Base-by-base conservation (phyloP, 2,329 filamentous ascomycete genomes). In the Apiospora malaysiana region DNA sequence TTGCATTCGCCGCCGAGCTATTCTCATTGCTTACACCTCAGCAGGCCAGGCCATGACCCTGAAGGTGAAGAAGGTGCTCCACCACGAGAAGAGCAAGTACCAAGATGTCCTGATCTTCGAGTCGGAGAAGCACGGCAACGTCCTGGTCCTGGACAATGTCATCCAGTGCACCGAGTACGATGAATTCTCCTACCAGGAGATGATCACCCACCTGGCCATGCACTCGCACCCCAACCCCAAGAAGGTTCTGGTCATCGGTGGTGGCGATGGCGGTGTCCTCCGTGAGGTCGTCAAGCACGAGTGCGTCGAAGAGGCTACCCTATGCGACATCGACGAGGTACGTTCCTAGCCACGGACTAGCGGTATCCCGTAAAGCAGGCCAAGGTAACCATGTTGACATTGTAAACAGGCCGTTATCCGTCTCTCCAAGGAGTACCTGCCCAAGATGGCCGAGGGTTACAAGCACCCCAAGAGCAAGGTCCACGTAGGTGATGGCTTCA, bases 181-280 rank as follows among this genome's bases (percentile, higher is more conserved):
- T 82, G 96, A 99, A 88, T 99, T 98, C 89, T 94, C 95, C 78
- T 97, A 97, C 91, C 96, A 99, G 89, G 96, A 99, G 90, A 99
- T 99, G 96, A 99, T 99, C 85, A 95, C 95, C 78, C 94, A 99
- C 86, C 89, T 99, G 77, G 96, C 94, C 85, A 94, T 99, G 92
- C 96, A 97, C 90, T 94, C 95, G 69, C 96, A 99, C 90, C 96
- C 96, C 77, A 91, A 97, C 88, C 96, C 96, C 81, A 96, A 98
- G 91, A 97, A 95, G 85, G 96, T 99, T 69, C 91, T 99, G 71
- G 96, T 99, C 83, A 98, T 99, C 80, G 96, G 96, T 75, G 96
- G 96, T 79, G 96, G 96, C 82, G 96, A 99, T 82, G 96, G 96
- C 72, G 96, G 96, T 85, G 96, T 99, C 74, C 91, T 99, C 78